These are phyloP conservation scores for Myxozyma nipponensis DNA, from an alignment of 805 yeast species.

Conservation along the genomic window DNA sequence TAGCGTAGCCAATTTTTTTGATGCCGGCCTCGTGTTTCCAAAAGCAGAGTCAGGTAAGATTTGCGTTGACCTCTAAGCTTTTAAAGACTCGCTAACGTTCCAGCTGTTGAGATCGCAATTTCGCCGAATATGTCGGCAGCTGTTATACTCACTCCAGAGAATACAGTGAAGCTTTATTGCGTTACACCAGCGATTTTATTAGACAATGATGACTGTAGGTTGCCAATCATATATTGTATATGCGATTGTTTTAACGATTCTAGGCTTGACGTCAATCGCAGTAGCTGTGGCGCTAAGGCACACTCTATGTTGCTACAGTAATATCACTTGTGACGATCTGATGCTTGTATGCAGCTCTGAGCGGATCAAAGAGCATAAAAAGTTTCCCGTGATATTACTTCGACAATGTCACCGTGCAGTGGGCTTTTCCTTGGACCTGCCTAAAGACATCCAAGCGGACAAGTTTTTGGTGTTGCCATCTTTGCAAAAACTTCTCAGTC, in stretches of 20 bases:
- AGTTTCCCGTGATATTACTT: conserved; percentile 45
- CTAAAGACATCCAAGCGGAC: conserved; percentile 66
- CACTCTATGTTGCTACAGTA: conserved; percentile 66
- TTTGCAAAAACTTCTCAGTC: conserved; percentile 63
- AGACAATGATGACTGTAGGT: conserved; percentile 11
- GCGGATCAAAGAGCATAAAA: conserved; percentile 34
- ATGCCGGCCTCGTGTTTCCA: conserved; percentile 30
- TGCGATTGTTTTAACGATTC: neutral
- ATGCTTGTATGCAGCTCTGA: conserved; percentile 53
- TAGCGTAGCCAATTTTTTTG: conserved; percentile 27
- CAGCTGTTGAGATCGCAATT: conserved; percentile 30
- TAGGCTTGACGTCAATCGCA: conserved; percentile 39
- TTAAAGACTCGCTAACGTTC: neutral
- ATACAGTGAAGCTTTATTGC: conserved; percentile 24
- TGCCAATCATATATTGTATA: conserved; percentile 2
- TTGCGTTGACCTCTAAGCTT: neutral
- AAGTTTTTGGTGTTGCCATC: conserved; percentile 73
- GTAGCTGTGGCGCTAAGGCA: conserved; percentile 64
- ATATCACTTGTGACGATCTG: conserved; percentile 65
- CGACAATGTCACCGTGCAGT: conserved; percentile 73
- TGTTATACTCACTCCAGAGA: conserved; percentile 26
- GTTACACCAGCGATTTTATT: conserved; percentile 13
- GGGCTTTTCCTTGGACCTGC: conserved; percentile 64
- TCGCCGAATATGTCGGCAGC: conserved; percentile 37
- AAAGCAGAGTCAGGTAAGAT: conserved; percentile 7